These are phyloP conservation scores for Colletotrichum simmondsii DNA, from an alignment of 2,329 filamentous ascomycete genomes.

Conservation along the genomic window DNA sequence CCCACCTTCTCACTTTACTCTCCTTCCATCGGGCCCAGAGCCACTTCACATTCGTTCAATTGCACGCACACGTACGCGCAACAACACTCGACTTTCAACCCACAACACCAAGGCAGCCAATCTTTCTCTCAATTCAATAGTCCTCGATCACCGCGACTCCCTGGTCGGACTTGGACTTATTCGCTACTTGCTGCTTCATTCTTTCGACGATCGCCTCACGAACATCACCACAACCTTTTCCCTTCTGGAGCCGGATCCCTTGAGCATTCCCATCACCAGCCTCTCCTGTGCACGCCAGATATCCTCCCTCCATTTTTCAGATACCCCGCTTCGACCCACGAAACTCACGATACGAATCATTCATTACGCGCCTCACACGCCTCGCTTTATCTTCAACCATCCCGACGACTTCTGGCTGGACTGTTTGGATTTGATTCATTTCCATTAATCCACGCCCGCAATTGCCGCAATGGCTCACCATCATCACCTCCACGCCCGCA, in stretches of 20 bases:
- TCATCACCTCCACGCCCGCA: conserved; percentile 21
- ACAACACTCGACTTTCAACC: neutral
- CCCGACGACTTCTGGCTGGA: conserved; percentile 23
- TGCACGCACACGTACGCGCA: conserved; percentile 4
- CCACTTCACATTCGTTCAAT: conserved; percentile 33
- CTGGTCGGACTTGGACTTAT: conserved; percentile 21
- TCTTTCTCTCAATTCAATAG: neutral
- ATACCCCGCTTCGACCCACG: conserved; percentile 23
- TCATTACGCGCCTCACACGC: neutral
- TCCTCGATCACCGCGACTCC: conserved; percentile 8
- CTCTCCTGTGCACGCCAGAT: neutral
- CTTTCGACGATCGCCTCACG: conserved; percentile 26
- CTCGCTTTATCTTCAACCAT: neutral
- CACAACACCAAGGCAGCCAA: neutral
- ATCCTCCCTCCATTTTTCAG: conserved; percentile 9
- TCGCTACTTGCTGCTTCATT: conserved; percentile 28
- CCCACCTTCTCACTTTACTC: conserved; percentile 32
- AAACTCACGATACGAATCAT: conserved; percentile 21
- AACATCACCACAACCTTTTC: neutral
- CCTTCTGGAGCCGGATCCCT: neutral
- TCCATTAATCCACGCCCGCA: neutral
- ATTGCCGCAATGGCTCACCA: conserved; percentile 28
- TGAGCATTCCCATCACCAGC: conserved; percentile 17
- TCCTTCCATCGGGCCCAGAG: conserved; percentile 31
- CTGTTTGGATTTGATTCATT: neutral